These are phyloP conservation scores for Dicorynia guianensis DNA, from an alignment of 306 rosid genomes.

Conservation along the genomic window DNA sequence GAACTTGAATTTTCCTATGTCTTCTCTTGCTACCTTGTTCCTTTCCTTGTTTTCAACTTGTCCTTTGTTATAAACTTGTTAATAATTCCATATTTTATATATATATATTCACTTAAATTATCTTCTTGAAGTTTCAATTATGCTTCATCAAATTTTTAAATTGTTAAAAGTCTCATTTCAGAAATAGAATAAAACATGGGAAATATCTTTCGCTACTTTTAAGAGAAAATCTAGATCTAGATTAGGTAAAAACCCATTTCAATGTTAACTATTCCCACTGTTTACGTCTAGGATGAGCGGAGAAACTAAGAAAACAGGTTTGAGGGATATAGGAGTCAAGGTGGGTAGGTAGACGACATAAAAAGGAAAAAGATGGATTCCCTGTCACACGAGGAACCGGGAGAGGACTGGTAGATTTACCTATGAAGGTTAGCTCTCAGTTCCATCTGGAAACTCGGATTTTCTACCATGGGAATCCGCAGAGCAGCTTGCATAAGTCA, in stretches of 20 bases:
- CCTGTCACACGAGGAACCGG: not conserved
- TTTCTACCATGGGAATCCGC: not conserved
- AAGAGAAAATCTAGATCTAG: constrained; percentile 43
- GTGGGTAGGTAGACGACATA: not conserved
- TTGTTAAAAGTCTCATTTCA: too few species aligned
- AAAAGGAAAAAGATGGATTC: not conserved
- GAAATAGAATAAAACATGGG: not conserved
- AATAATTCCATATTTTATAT: too few species aligned
- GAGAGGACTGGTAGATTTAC: constrained; percentile 36
- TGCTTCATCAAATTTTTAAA: too few species aligned
- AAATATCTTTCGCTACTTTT: constrained; percentile 18
- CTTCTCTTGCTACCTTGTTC: too few species aligned
- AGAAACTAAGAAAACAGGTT: not conserved
- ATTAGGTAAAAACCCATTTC: not conserved
- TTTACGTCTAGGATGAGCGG: constrained; percentile 19
- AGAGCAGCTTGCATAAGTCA: not conserved
- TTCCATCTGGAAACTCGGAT: constrained; percentile 6
- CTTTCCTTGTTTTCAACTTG: too few species aligned
- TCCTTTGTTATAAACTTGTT: too few species aligned
- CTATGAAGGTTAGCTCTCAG: constrained; percentile 31
- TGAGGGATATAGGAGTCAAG: not conserved
- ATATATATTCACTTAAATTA: too few species aligned
- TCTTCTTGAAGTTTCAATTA: too few species aligned
- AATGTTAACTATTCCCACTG: constrained; percentile 20
- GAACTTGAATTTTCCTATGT: too few species aligned